phyloP scores from a whole-genome alignment of 176 grass and related monocot genomes.

The Themeda triandra region DNA sequence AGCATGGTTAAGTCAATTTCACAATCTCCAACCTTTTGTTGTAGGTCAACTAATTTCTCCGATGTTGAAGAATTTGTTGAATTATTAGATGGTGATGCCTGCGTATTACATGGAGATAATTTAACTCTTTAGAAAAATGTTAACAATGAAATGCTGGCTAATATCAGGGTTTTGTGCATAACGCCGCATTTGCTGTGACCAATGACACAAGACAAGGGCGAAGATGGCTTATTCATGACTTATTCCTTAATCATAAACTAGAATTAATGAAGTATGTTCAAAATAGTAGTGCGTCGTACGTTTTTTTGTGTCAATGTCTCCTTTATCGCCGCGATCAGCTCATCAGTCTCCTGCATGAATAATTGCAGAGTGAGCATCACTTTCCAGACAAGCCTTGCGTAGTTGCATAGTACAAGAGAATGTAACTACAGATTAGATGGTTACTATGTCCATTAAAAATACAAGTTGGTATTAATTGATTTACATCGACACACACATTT shows the following conservation, averaged over 20 bases:
- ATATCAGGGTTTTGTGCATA: neutral
- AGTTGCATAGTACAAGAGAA: neutral
- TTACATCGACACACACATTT: neutral
- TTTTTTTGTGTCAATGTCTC: constrained; percentile 44
- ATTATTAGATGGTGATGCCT: constrained; percentile 52
- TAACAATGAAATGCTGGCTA: neutral
- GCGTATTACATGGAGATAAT: constrained; percentile 14
- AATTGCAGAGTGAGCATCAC: constrained; percentile 3
- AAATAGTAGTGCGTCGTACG: constrained; percentile 34
- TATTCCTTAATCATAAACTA: neutral
- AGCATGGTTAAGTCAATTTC: constrained; percentile 62
- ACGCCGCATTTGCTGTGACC: neutral
- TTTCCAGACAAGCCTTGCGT: neutral
- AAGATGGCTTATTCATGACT: neutral
- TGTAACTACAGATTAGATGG: neutral
- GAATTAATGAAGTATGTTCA: neutral
- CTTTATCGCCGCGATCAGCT: constrained; percentile 49
- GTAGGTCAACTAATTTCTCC: constrained; percentile 45
- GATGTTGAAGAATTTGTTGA: constrained; percentile 46
- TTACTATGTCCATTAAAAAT: neutral
- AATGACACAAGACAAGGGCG: neutral
- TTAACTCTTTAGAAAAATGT: neutral
- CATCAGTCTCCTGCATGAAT: constrained; percentile 63
- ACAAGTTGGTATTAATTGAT: neutral
- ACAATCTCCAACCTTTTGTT: constrained; percentile 43